Evolutionary conservation across 345 rosid species (phyloP), one percentile per base, ranked within the genome.

Genomic region (Moringa oleifera): DNA sequence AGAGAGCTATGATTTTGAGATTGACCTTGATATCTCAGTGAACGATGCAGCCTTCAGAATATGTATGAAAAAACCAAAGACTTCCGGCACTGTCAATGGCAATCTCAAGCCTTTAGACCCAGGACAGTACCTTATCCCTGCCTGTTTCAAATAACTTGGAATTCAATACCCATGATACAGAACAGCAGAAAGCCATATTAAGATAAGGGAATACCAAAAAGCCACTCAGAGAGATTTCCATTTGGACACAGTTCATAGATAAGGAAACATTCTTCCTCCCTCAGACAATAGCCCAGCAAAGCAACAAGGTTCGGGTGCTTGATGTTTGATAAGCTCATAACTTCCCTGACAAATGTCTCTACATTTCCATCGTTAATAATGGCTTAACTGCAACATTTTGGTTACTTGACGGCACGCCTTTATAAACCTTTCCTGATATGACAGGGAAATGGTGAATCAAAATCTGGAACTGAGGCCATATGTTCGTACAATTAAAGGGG

Each of bases 1-100:
- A 41, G 41, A 61, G 33, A 21, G 5, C 16, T 41, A 41, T 41
- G 47, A 41, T 41, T 41, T 9, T 6, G 41, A 53, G 28, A 60
- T 36, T 6, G 22, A 80, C 87, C 84, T 83, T 83, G 60, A 83
- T 65, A 65, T 83, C 85, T 0, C 85, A 73, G 55, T 80, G 88
- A 66, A 80, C 83, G 41, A 83, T 78, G 74, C 85, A 75, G 46
- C 81, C 81, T 68, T 77, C 75, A 17, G 80, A 63, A 50, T 71
- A 72, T 55, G 81, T 69, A 37, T 80, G 88, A 36, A 83, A 85
- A 65, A 77, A 80, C 64, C 47, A 33, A 62, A 83, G 88, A 20
- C 75, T 85, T 28, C 71, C 68, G 53, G 83, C 78, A 25, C 78
- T 60, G 51, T 59, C 83, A 17, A 80, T 70, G 2, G 88, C 81